Conservation (phyloP, 768 basidiomycete genomes). For the Termitomyces sp. region DNA sequence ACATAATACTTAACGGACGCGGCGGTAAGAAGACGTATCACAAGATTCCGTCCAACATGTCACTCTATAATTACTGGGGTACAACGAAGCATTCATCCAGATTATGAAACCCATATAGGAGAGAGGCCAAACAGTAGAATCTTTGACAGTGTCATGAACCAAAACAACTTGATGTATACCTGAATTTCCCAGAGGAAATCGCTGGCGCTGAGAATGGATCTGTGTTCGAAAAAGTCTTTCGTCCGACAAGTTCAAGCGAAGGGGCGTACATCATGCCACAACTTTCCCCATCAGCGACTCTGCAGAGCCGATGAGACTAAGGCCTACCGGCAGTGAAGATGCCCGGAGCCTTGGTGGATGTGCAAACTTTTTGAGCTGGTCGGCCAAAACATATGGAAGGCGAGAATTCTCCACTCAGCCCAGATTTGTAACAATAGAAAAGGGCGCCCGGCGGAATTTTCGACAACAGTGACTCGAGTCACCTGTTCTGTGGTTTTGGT, state of each 20-base stretch:
- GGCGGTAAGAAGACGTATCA: background rate
- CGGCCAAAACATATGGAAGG: background rate
- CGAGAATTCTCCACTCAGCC: background rate
- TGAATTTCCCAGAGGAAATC: background rate
- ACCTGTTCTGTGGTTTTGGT: conserved; percentile 3
- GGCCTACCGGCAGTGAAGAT: background rate
- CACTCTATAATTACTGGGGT: background rate
- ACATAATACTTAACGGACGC: background rate
- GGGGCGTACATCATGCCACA: background rate
- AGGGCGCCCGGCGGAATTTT: background rate
- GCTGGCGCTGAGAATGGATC: conserved; percentile 12
- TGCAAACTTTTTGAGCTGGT: background rate
- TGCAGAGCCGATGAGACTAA: background rate
- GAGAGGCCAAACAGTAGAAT: background rate
- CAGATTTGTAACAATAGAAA: background rate
- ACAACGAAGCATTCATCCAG: background rate
- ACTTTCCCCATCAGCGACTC: background rate
- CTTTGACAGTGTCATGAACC: background rate
- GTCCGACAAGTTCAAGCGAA: background rate
- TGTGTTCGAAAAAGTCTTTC: conserved; percentile 12
- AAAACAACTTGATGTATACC: background rate
- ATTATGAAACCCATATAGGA: background rate
- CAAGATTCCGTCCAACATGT: background rate
- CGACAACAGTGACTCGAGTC: background rate
- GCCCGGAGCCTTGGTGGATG: background rate